phyloP scores from a whole-genome alignment of 805 yeast genomes.

The Yamadazyma ubonensis region DNA sequence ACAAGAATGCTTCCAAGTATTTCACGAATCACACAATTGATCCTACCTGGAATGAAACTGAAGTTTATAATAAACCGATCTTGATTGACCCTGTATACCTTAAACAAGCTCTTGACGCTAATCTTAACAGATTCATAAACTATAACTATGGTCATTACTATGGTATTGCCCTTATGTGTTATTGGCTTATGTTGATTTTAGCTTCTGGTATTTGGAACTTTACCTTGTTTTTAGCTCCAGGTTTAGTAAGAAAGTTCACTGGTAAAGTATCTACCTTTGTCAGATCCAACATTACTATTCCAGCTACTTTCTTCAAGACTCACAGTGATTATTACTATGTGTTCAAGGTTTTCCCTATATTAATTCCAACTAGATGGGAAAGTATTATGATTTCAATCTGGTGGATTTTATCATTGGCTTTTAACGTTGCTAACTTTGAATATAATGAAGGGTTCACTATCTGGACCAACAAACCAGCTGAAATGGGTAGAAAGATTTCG shows the following conservation, averaged over 20 bases:
- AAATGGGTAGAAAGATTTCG: conserved; percentile 45
- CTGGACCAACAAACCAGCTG: conserved; percentile 24
- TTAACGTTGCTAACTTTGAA: conserved; percentile 24
- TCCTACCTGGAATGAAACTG: conserved; percentile 27
- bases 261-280: conserved; percentile 19
- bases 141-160: conserved; percentile 41
- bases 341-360: conserved; percentile 19
- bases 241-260: conserved; percentile 29
- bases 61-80: conserved; percentile 37
- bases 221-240: conserved; percentile 22
- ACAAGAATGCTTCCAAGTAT: conserved; percentile 41
- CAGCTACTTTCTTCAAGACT: conserved; percentile 22
- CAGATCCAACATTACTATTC: conserved; percentile 25
- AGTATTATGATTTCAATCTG: conserved; percentile 41
- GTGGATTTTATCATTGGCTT: conserved; percentile 31
- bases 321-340: conserved; percentile 17
- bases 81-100: conserved; percentile 24
- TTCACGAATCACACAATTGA: conserved; percentile 31
- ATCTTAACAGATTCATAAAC: conserved; percentile 27
- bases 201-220: conserved; percentile 33
- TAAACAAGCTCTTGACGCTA: conserved; percentile 27
- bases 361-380: conserved; percentile 57
- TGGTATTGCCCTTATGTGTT: conserved; percentile 27
- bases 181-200: conserved; percentile 32
- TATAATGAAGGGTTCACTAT: conserved; percentile 26